phyloP scores from a whole-genome alignment of 2,329 filamentous ascomycete genomes.

The Colletotrichum magnum region DNA sequence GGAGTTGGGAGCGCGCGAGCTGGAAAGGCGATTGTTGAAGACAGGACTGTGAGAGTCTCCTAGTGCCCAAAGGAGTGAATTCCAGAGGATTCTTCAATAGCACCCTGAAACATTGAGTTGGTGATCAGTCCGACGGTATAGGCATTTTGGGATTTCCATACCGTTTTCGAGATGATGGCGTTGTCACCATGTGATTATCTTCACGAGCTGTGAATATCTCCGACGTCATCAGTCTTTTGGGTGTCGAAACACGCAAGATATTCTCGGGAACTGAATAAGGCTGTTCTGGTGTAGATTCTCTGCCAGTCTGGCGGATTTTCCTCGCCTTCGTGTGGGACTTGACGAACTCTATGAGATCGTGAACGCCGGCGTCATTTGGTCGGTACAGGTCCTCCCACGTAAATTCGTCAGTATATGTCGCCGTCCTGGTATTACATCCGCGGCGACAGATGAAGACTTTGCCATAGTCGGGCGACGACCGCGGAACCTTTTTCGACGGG shows the following conservation, averaged over 20 bases:
- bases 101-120: constrained; percentile 58
- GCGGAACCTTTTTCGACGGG: constrained; percentile 82
- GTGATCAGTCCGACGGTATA: neutral
- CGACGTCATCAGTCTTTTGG: constrained; percentile 1
- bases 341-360: constrained; percentile 75
- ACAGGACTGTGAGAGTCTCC: constrained; percentile 82
- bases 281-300: constrained; percentile 49
- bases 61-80: constrained; percentile 94
- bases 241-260: constrained; percentile 42
- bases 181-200: constrained; percentile 28
- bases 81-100: constrained; percentile 90
- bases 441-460: constrained; percentile 92
- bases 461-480: constrained; percentile 79
- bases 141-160: neutral
- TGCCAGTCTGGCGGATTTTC: constrained; percentile 60
- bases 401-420: constrained; percentile 93
- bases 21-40: constrained; percentile 90
- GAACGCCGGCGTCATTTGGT: constrained; percentile 75
- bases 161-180: constrained; percentile 71
- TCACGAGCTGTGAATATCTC: constrained; percentile 22
- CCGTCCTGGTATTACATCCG: constrained; percentile 89
- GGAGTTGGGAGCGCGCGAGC: constrained; percentile 87
- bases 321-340: constrained; percentile 81
- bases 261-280: constrained; percentile 48
- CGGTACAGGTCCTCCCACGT: constrained; percentile 88